These are phyloP conservation scores for Haplographium delicatum DNA, from an alignment of 495 filamentous ascomycete species.

Conservation along the genomic window DNA sequence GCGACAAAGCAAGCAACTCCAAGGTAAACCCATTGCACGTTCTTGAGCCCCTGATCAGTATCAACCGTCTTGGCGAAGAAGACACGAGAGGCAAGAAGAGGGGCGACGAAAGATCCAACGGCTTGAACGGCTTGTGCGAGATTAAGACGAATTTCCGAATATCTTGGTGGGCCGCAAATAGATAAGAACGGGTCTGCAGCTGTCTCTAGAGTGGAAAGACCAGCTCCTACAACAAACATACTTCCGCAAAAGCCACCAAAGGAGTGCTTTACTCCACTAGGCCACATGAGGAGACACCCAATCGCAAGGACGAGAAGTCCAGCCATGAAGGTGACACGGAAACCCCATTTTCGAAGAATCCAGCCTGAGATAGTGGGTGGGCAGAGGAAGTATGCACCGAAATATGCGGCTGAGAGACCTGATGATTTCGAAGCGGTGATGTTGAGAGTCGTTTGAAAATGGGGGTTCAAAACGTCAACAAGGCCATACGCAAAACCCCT, in stretches of 20 bases:
- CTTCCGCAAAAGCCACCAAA: constrained; percentile 67
- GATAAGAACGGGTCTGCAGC: constrained; percentile 54
- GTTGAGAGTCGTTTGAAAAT: constrained; percentile 45
- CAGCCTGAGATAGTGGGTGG: constrained; percentile 51
- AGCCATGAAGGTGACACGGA: constrained; percentile 54
- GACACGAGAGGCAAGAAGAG: constrained; percentile 60
- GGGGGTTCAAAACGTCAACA: constrained; percentile 48
- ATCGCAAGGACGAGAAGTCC: constrained; percentile 52
- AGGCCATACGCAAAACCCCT: constrained; percentile 44
- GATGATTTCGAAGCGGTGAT: constrained; percentile 39
- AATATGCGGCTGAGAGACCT: constrained; percentile 45
- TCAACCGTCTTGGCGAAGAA: constrained; percentile 59
- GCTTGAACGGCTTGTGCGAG: constrained; percentile 64
- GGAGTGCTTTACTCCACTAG: constrained; percentile 48
- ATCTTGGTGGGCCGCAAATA: constrained; percentile 62
- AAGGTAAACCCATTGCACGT: constrained; percentile 73
- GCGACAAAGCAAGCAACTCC: constrained; percentile 67
- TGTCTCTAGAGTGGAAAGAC: constrained; percentile 67
- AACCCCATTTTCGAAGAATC: constrained; percentile 60
- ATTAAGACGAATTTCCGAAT: constrained; percentile 65
- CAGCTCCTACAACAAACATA: constrained; percentile 66
- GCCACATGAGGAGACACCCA: constrained; percentile 59
- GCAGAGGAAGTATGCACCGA: constrained; percentile 46
- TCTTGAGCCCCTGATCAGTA: constrained; percentile 43
- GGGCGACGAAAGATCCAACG: constrained; percentile 59